These are phyloP conservation scores for Neoboletus magnificus DNA, from an alignment of 768 basidiomycete species.

Conservation along the genomic window DNA sequence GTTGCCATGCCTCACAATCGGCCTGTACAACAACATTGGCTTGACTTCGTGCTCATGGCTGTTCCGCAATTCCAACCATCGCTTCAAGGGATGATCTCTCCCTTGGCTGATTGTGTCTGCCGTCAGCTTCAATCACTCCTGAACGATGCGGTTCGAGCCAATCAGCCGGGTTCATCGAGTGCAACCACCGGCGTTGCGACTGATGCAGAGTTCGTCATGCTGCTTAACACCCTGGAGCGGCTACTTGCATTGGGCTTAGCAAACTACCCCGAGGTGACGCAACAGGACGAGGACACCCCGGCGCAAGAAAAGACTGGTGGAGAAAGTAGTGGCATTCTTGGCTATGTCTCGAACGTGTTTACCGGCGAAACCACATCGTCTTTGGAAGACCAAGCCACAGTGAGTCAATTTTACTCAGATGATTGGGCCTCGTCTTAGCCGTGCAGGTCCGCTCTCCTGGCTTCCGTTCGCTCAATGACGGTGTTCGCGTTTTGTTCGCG, in stretches of 20 bases:
- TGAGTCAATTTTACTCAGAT: slow-evolving; percentile 31
- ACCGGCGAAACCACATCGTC: slow-evolving; percentile 58
- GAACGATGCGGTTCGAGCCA: slow-evolving; percentile 49
- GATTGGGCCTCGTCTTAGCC: slow-evolving; percentile 1
- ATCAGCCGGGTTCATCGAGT: slow-evolving; percentile 34
- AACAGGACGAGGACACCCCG: slow-evolving; percentile 55
- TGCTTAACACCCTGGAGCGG: slow-evolving; percentile 82
- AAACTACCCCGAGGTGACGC: slow-evolving; percentile 47
- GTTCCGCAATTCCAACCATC: slow-evolving; percentile 79
- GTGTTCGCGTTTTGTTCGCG: slow-evolving; percentile 71
- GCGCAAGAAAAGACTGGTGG: slow-evolving; percentile 48
- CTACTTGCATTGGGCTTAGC: slow-evolving; percentile 71
- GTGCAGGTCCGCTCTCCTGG: slow-evolving; percentile 63
- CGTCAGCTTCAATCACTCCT: slow-evolving; percentile 60
- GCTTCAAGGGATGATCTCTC: slow-evolving; percentile 61
- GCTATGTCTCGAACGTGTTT: slow-evolving; percentile 91
- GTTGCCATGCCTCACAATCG: slow-evolving; percentile 67
- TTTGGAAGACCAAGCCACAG: slow-evolving; percentile 56
- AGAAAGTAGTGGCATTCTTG: slow-evolving; percentile 69
- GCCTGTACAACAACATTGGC: slow-evolving; percentile 88
- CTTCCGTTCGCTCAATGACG: slow-evolving; percentile 75
- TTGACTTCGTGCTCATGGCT: slow-evolving; percentile 93
- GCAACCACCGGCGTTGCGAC: slow-evolving; percentile 54
- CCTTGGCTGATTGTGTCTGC: slow-evolving; percentile 78
- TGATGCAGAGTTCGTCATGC: slow-evolving; percentile 80